phyloP scores from a whole-genome alignment of 2,329 filamentous ascomycete genomes.

The Mariannaea elegans region DNA sequence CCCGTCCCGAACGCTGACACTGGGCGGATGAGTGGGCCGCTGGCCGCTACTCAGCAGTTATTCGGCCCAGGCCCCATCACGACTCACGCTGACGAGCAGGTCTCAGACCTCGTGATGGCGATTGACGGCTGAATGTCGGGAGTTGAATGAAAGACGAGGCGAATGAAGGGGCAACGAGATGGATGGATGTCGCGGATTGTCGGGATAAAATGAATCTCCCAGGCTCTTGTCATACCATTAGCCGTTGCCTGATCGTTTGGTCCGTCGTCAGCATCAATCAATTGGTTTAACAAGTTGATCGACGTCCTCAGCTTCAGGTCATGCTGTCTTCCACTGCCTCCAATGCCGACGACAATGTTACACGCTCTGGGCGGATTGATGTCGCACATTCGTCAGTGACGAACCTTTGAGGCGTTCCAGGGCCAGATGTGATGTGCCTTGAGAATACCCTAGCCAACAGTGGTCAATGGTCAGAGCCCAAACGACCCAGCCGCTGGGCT shows the following conservation, averaged over 20 bases:
- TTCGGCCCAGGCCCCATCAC: constrained; percentile 36
- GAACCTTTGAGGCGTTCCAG: constrained; percentile 9
- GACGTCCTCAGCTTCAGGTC: constrained; percentile 1
- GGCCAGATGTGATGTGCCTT: constrained; percentile 19
- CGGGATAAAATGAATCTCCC: constrained; percentile 10
- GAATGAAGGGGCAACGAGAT: constrained; percentile 15
- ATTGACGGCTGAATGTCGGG: constrained; percentile 26
- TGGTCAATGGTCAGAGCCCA: constrained; percentile 23
- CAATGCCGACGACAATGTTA: constrained; percentile 4
- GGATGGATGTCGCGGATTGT: constrained; percentile 24
- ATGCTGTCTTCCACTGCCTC: constrained; percentile 5
- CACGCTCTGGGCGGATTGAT: constrained; percentile 13
- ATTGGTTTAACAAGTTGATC: constrained; percentile 13
- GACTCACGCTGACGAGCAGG: constrained; percentile 35
- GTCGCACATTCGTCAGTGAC: constrained; percentile 15
- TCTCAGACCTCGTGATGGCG: constrained; percentile 28
- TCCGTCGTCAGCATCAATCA: constrained; percentile 15
- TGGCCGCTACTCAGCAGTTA: constrained; percentile 35
- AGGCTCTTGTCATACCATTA: constrained; percentile 9
- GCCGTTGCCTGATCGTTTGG: constrained; percentile 17
- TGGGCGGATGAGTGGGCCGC: constrained; percentile 38
- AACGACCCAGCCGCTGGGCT: constrained; percentile 27
- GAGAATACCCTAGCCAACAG: constrained; percentile 6
- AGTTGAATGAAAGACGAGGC: constrained; percentile 13
- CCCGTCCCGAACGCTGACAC: constrained; percentile 25